Conservation (phyloP, 202 grass and related monocot genomes). For the Saccharum hybrid region DNA sequence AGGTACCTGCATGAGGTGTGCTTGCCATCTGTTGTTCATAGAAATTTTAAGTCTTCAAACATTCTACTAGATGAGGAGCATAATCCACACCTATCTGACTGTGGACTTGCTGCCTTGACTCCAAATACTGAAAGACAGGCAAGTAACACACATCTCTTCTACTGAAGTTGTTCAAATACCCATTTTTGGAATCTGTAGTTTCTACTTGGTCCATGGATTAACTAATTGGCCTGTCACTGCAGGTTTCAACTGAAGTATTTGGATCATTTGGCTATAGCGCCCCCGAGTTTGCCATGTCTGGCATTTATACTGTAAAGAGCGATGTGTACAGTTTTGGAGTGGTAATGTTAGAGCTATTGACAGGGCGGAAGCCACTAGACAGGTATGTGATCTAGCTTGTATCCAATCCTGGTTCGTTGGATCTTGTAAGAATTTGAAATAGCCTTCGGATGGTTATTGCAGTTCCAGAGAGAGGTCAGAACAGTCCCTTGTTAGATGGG, state of each 20-base stretch:
- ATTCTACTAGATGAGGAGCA: conserved; percentile 94
- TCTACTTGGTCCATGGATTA: conserved; percentile 15
- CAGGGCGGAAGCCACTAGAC: conserved; percentile 90
- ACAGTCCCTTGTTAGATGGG: conserved; percentile 98
- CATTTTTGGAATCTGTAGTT: conserved; percentile 19
- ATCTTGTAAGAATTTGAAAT: conserved; percentile 34
- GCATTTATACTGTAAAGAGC: conserved; percentile 93
- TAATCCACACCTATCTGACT: conserved; percentile 94
- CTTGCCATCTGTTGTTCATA: conserved; percentile 88
- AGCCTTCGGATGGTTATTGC: conserved; percentile 38
- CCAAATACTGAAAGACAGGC: conserved; percentile 92
- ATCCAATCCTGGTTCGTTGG: neutral
- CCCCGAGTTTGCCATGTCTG: conserved; percentile 98
- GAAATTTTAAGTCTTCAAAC: conserved; percentile 95
- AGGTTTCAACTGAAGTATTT: conserved; percentile 86
- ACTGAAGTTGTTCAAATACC: neutral
- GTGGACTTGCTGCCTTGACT: conserved; percentile 86
- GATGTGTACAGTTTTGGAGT: conserved; percentile 99
- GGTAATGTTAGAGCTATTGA: conserved; percentile 97
- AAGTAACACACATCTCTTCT: conserved; percentile 35
- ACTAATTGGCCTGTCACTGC: conserved; percentile 23
- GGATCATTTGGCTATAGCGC: conserved; percentile 99
- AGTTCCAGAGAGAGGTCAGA: conserved; percentile 91
- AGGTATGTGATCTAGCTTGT: conserved; percentile 56
- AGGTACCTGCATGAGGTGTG: conserved; percentile 99